phyloP scores from a whole-genome alignment of 495 filamentous ascomycete genomes.

The Oleoguttula mirabilis region DNA sequence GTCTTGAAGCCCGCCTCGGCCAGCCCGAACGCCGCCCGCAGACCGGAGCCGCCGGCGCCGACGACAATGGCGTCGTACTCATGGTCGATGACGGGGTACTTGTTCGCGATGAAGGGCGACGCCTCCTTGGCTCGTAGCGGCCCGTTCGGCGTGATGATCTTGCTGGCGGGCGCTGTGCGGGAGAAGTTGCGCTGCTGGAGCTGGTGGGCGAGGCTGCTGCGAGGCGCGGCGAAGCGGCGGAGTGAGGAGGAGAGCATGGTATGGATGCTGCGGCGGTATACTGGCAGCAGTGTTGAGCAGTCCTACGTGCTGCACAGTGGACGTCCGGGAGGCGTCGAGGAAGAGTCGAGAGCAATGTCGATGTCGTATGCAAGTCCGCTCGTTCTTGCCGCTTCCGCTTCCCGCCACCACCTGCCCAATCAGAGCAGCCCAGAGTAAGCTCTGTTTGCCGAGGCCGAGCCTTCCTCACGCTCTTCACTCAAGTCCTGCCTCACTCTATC shows the following conservation, averaged over 20 bases:
- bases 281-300: no score
- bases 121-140: slow-evolving; percentile 88
- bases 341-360: no score
- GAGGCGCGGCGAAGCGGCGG: slow-evolving; percentile 12
- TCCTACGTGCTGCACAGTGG: no score
- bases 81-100: slow-evolving; percentile 26
- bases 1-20: slow-evolving; percentile 98
- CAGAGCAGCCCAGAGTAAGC: no score
- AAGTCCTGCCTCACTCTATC: no score
- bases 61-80: slow-evolving; percentile 67
- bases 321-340: no score
- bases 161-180: slow-evolving; percentile 63
- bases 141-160: slow-evolving; percentile 64
- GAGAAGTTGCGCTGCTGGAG: slow-evolving; percentile 64
- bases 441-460: no score
- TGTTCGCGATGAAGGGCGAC: slow-evolving; percentile 59
- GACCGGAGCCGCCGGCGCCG: slow-evolving; percentile 86
- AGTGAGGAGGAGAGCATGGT: slow-evolving; percentile 12
- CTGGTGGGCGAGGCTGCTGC: slow-evolving; percentile 1
- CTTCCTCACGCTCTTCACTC: no score
- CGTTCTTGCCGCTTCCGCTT: no score
- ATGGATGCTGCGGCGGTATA: no score
- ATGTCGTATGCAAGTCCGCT: no score
- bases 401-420: no score
- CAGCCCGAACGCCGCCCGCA: slow-evolving; percentile 91